These are phyloP conservation scores for Mycena maculata DNA, from an alignment of 768 basidiomycete species.

Conservation along the genomic window DNA sequence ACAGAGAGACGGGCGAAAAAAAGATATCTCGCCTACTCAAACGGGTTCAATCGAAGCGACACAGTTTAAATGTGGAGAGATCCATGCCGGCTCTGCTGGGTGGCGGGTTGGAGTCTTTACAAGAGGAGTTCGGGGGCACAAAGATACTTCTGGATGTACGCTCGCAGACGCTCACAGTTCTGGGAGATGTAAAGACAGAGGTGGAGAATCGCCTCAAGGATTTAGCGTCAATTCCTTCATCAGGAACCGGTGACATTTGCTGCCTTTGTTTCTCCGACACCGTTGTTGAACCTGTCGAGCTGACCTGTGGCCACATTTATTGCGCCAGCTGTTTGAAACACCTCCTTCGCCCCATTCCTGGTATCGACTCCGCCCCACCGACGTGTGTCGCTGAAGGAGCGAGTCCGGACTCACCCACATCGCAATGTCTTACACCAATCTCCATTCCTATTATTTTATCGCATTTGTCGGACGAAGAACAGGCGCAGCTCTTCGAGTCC, in stretches of 20 bases:
- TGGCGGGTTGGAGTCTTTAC: slow-evolving; percentile 14
- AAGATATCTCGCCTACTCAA: slow-evolving; percentile 26
- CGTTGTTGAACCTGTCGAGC: slow-evolving; percentile 3
- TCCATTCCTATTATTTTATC: slow-evolving; percentile 5
- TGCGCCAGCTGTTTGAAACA: slow-evolving; percentile 20
- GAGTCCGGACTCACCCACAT: background rate
- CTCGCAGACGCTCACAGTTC: slow-evolving; percentile 4
- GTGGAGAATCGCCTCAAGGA: slow-evolving; percentile 12
- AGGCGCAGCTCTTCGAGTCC: slow-evolving; percentile 4
- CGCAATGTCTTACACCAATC: slow-evolving; percentile 17
- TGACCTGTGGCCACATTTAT: slow-evolving; percentile 31
- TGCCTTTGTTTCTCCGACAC: slow-evolving; percentile 22
- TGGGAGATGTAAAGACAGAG: slow-evolving; percentile 25
- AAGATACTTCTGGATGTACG: slow-evolving; percentile 27
- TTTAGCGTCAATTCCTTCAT: background rate
- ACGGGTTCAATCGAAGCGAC: slow-evolving; percentile 17
- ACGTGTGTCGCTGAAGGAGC: slow-evolving; percentile 14
- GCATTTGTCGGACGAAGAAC: slow-evolving; percentile 14
- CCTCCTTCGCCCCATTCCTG: slow-evolving; percentile 19
- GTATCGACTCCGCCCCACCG: slow-evolving; percentile 4
- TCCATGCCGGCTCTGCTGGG: slow-evolving; percentile 6
- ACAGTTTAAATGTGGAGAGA: slow-evolving; percentile 5
- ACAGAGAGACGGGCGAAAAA: slow-evolving; percentile 15
- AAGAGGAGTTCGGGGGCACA: slow-evolving; percentile 18
- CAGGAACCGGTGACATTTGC: slow-evolving; percentile 14